phyloP scores from a whole-genome alignment of 352 stramenopile species.

The Phytophthora melonis region DNA sequence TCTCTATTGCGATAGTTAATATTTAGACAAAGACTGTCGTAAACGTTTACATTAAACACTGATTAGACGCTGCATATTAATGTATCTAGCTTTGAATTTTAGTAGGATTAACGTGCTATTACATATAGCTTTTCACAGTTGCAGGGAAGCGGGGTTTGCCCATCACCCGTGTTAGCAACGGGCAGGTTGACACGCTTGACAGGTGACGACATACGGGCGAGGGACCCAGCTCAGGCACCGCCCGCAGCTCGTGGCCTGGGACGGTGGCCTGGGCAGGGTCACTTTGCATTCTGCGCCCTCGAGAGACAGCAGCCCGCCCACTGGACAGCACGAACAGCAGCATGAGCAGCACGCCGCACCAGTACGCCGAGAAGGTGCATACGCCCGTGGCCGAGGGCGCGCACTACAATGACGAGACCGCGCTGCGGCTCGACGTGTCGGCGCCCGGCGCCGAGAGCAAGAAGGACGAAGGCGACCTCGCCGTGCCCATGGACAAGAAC shows the following conservation, averaged over 20 bases:
- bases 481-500: slow-evolving; percentile 31
- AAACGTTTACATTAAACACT: too few species aligned
- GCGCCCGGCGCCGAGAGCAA: slow-evolving; percentile 37
- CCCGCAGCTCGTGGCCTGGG: background rate
- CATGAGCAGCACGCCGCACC: slow-evolving; percentile 30
- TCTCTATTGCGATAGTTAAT: background rate
- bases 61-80: too few species aligned
- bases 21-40: background rate
- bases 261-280: background rate
- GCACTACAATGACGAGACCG: slow-evolving; percentile 39
- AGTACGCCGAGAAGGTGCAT: slow-evolving; percentile 30
- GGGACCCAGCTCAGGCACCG: slow-evolving; percentile 11
- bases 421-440: slow-evolving; percentile 39
- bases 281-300: slow-evolving; percentile 30
- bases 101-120: background rate
- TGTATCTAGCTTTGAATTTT: too few species aligned
- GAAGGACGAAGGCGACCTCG: slow-evolving; percentile 45
- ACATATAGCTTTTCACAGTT: background rate
- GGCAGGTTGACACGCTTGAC: slow-evolving; percentile 12
- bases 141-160: background rate
- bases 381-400: slow-evolving; percentile 37
- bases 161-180: slow-evolving; percentile 11
- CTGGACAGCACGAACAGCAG: background rate
- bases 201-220: slow-evolving; percentile 17
- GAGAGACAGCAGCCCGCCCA: background rate